Percentiles rank a stretch among this genome's conserved stretches.
phyloP scores from a whole-genome alignment of 2,329 filamentous ascomycete genomes.

The Ophiostoma pallidulum region DNA sequence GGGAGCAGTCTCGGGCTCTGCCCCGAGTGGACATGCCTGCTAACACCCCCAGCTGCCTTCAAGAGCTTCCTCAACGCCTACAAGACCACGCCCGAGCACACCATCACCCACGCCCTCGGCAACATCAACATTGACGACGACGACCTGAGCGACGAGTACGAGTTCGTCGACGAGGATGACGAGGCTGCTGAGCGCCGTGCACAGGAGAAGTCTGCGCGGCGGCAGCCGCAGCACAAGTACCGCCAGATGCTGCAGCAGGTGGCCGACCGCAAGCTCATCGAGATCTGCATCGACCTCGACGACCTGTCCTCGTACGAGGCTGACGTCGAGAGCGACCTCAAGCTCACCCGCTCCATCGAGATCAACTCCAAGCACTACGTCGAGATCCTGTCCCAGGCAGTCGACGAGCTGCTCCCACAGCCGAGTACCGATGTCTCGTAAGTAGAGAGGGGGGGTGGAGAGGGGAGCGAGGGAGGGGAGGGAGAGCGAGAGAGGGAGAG shows the following conservation, averaged over 20 bases:
- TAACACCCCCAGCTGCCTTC: constrained; percentile 53
- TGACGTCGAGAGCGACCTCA: constrained; percentile 55
- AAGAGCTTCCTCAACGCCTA: constrained; percentile 81
- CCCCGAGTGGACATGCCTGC: constrained; percentile 7
- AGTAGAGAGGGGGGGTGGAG: not conserved
- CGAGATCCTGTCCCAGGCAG: constrained; percentile 78
- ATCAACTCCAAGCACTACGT: constrained; percentile 92
- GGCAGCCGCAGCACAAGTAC: constrained; percentile 71
- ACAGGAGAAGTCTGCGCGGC: constrained; percentile 38
- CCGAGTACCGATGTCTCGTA: constrained; percentile 65
- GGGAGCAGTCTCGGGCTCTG: no score
- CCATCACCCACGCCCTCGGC: constrained; percentile 72
- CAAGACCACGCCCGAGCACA: constrained; percentile 65
- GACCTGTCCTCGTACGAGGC: constrained; percentile 77
- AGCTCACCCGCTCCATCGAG: constrained; percentile 76
- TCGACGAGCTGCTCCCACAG: constrained; percentile 76
- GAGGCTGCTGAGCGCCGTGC: constrained; percentile 43
- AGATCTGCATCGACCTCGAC: constrained; percentile 81
- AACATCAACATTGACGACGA: constrained; percentile 81
- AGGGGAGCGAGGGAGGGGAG: not conserved
- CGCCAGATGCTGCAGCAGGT: constrained; percentile 78
- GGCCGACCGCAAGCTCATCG: constrained; percentile 65
- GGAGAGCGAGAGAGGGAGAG: not conserved
- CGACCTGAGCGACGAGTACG: constrained; percentile 79
- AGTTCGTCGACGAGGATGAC: constrained; percentile 80